phyloP scores from a whole-genome alignment of 495 filamentous ascomycete species.

The Geopyxis carbonaria region DNA sequence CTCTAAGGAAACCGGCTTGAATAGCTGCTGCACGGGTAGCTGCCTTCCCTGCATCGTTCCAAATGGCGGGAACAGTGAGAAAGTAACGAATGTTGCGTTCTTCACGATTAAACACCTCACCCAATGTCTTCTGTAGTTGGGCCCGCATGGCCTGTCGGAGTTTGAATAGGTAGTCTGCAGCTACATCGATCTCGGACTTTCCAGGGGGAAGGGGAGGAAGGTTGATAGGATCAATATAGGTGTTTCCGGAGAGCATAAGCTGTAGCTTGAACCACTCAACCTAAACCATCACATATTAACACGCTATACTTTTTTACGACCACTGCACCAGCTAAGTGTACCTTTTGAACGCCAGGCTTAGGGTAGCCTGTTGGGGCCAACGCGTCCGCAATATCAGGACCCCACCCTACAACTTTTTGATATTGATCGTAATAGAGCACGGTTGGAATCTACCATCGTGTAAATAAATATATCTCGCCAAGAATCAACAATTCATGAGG shows the following conservation, averaged over 20 bases:
- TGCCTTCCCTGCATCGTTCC: constrained; percentile 68
- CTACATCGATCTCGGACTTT: constrained; percentile 66
- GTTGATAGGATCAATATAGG: constrained; percentile 69
- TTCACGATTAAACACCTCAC: constrained; percentile 60
- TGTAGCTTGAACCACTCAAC: constrained; percentile 77
- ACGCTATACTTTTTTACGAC: not conserved
- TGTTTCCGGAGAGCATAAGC: constrained; percentile 65
- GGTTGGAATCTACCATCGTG: constrained; percentile 47
- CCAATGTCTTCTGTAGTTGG: constrained; percentile 57
- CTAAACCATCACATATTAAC: constrained; percentile 6
- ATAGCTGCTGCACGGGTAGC: constrained; percentile 61
- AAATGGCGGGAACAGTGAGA: constrained; percentile 61
- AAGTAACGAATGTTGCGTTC: constrained; percentile 66
- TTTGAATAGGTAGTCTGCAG: constrained; percentile 66
- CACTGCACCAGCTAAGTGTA: constrained; percentile 1
- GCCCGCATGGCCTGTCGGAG: constrained; percentile 60
- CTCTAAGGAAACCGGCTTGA: constrained; percentile 57
- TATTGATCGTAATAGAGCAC: constrained; percentile 71
- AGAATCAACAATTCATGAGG: not conserved
- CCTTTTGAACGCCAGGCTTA: constrained; percentile 60
- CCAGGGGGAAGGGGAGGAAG: constrained; percentile 58
- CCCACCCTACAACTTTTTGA: constrained; percentile 69
- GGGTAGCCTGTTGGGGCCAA: constrained; percentile 64
- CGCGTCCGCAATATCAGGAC: constrained; percentile 63
- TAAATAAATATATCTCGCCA: not conserved